phyloP scores from a whole-genome alignment of 2,329 filamentous ascomycete species.

The Neofusicoccum ribis region DNA sequence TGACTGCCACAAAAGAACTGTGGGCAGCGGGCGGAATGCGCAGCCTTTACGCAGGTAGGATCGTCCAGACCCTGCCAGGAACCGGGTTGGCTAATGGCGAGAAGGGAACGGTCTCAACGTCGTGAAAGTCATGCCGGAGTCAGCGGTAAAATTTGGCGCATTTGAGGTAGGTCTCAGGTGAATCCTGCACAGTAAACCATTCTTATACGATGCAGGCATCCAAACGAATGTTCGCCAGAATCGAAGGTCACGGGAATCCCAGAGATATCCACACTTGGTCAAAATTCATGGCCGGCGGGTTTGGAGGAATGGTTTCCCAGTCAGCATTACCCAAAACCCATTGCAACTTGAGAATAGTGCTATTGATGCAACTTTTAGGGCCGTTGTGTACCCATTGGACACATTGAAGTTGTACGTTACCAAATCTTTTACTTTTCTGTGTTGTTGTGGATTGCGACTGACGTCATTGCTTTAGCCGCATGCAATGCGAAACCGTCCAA shows the following conservation, averaged over 20 bases:
- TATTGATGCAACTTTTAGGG: constrained; percentile 49
- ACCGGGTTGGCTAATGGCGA: constrained; percentile 21
- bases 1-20: constrained; percentile 72
- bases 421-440: not conserved
- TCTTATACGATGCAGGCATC: constrained; percentile 59
- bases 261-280: constrained; percentile 77
- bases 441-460: constrained; percentile 19
- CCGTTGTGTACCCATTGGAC: constrained; percentile 92
- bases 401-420: constrained; percentile 68
- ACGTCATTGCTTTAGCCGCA: constrained; percentile 53
- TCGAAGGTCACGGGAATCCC: constrained; percentile 86
- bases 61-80: not conserved
- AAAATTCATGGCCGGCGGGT: constrained; percentile 86
- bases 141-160: constrained; percentile 95
- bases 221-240: constrained; percentile 78
- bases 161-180: constrained; percentile 67
- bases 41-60: constrained; percentile 86
- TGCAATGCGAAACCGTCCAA: constrained; percentile 92
- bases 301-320: constrained; percentile 94
- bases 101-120: constrained; percentile 94
- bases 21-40: constrained; percentile 84
- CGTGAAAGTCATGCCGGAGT: constrained; percentile 97
- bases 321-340: constrained; percentile 44
- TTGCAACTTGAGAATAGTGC: not conserved
- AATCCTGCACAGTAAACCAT: constrained; percentile 20